Base-by-base conservation (phyloP, 306 rosid species). In the Malus orientalis region DNA sequence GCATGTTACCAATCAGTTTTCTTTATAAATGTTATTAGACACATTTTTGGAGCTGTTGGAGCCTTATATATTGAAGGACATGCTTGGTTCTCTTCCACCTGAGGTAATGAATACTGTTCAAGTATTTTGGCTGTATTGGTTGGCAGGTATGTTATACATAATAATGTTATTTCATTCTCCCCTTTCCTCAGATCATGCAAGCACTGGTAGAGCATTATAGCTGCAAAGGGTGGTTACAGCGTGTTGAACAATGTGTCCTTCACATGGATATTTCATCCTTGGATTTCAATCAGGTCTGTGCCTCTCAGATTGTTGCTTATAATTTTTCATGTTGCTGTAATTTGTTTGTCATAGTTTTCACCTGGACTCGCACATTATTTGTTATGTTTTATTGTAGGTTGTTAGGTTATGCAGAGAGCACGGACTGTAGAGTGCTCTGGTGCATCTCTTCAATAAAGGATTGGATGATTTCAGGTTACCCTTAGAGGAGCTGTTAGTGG, bases 191-290 rank as follows among this genome's bases (percentile, higher is more conserved):
- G 99, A 92, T 95, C 78, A 95, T 95, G 99, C 99, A 95, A 92
- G 97, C 89, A 70, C 89, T 95, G 75, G 99, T 95, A 47, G 97
- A 95, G 88, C 91, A 95, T 81, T 95, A 92, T 74, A 92, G 99
- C 84, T 71, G 64, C 69, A 95, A 83, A 81, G 97, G 97, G 73
- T 95, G 99, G 99, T 79, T 92, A 77, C 97, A 89, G 82, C 84
- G 96, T 65, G 96, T 95, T 76, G 99, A 95, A 82, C 97, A 95
- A 81, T 92, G 97, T 55, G 99, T 95, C 66, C 99, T 95, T 84
- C 99, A 95, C 88, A 95, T 95, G 97, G 99, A 95, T 83, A 95
- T 95, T 79, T 92, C 97, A 77, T 95, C 98, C 75, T 92, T 95
- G 84, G 97, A 95, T 90, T 95, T 95, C 81, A 92, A 92, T 84